Conservation (phyloP, 805 yeast genomes). For the Candida germanica region DNA sequence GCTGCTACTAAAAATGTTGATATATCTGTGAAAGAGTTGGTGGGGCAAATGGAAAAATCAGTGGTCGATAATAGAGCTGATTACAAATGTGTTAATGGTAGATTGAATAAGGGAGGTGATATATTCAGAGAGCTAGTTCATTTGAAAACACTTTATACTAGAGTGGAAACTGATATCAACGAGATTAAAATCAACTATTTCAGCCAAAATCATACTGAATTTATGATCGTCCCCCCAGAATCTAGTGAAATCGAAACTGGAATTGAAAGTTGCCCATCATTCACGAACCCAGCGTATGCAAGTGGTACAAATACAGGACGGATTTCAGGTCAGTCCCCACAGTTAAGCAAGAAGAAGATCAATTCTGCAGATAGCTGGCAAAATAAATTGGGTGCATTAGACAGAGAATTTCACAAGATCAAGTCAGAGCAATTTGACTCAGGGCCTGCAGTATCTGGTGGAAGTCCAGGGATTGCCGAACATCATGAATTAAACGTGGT, state of each 20-base stretch:
- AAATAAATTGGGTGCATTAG: not conserved
- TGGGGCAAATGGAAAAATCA: not conserved
- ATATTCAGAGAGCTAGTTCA: slow-evolving; percentile 12
- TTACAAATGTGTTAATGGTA: slow-evolving; percentile 11
- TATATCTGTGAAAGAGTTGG: not conserved
- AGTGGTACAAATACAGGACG: not conserved
- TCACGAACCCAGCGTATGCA: slow-evolving; percentile 4
- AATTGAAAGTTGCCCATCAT: too few relatives aligned
- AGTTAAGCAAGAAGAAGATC: not conserved
- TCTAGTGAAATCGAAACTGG: too few relatives aligned
- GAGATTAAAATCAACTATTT: slow-evolving; percentile 11
- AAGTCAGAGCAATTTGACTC: not conserved
- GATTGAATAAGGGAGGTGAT: slow-evolving; percentile 19
- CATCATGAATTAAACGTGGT: not conserved
- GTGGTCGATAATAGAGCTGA: slow-evolving; percentile 1
- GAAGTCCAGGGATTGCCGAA: not conserved
- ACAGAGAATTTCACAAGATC: not conserved
- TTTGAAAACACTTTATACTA: slow-evolving; percentile 3
- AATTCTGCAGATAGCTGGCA: not conserved
- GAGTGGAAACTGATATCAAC: not conserved
- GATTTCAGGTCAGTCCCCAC: not conserved
- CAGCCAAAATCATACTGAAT: slow-evolving; percentile 2
- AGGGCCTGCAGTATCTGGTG: too few relatives aligned
- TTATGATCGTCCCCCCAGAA: slow-evolving; percentile 10
- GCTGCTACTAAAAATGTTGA: not conserved